Base-by-base conservation (phyloP, 2,329 filamentous ascomycete genomes). In the Arthrobotrys musiformis region DNA sequence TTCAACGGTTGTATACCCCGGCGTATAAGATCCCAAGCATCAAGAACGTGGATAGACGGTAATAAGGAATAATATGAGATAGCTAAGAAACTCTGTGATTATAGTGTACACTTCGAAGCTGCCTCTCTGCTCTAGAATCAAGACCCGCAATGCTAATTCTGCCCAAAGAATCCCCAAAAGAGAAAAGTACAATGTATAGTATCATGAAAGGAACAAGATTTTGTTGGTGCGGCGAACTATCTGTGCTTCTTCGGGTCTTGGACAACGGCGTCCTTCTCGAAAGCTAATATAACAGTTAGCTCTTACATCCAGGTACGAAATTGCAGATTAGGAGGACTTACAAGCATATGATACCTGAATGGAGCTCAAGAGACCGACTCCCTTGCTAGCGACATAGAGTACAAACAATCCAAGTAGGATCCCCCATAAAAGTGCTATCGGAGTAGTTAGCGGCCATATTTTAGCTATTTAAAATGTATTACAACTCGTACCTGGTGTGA, bases 401-500 rank as follows among this genome's bases (percentile, higher is more conserved):
- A 78, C 8, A 17, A 78, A 61, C 11, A 72, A 33, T 2, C 19
- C 22, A 42, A 70, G 19, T 15, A 74, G 26, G 22, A 64, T 30
- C 0, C 60, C 58, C 54, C 62, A 63, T 9, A 73, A 19, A 40
- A 60, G 22, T 7, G 58, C 64, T 70, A 52, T 28, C 40, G 62
- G 4, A 11, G 11, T 13, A 37, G 30, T 33, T 33, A 26, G 30
- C 24, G 37, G 13, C 58, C 28, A 40, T 2, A 15, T 17, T 19
- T 3, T 17, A 33, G n/a, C 6, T 67, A 33, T 5, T 17, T 7
- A 42, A 42, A 37, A 4, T 11, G 22, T 9, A 7, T 17, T 5
- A 13, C 7, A 97, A 84, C 97, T 98, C 79, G 98, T 89, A 69
- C 93, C 93, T 81, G 93, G 93, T 9, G 91, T 94, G 80, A 99